Percentiles rank a stretch among this genome's conserved stretches.
Evolutionary conservation across 352 stramenopile species (phyloP).

Genomic region (Thalassiosira pacifica): DNA sequence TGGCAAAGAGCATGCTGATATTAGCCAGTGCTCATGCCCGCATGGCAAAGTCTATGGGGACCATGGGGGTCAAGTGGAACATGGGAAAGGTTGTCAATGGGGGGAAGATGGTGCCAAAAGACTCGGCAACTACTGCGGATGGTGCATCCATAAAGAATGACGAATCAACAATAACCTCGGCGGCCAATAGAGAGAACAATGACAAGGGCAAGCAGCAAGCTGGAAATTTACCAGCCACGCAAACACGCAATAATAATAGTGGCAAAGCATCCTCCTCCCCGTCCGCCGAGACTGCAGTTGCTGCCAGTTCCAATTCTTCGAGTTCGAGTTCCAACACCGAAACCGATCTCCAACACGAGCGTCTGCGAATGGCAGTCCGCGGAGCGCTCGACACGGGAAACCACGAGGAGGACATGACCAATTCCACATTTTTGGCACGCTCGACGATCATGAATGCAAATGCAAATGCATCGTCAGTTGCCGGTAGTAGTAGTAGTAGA

Average conservation of each 20-base stretch:
- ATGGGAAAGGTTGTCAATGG: slow-evolving; percentile 23
- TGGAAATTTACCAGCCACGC: background rate
- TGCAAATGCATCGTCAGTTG: too few relatives aligned
- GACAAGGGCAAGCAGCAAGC: slow-evolving; percentile 7
- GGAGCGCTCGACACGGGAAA: slow-evolving; percentile 69
- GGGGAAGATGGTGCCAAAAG: background rate
- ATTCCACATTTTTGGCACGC: slow-evolving; percentile 80
- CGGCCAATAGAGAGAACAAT: background rate
- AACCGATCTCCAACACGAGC: too few relatives aligned
- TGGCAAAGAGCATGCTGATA: slow-evolving; percentile 57
- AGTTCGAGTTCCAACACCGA: background rate
- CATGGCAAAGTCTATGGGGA: slow-evolving; percentile 45
- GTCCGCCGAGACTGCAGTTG: too few relatives aligned
- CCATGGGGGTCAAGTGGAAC: slow-evolving; percentile 61
- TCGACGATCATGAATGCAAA: slow-evolving; percentile 50
- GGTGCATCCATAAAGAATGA: background rate
- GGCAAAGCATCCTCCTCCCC: too few relatives aligned
- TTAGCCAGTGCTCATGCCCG: slow-evolving; percentile 50
- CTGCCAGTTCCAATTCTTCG: too few relatives aligned
- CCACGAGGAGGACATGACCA: slow-evolving; percentile 80
- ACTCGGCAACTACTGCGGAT: background rate
- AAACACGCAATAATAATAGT: background rate
- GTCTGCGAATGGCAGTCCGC: slow-evolving; percentile 74
- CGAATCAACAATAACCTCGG: background rate
- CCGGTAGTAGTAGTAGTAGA: background rate